These are phyloP conservation scores for Chaetomium olivaceum DNA, from an alignment of 2,329 filamentous ascomycete genomes.

Conservation along the genomic window DNA sequence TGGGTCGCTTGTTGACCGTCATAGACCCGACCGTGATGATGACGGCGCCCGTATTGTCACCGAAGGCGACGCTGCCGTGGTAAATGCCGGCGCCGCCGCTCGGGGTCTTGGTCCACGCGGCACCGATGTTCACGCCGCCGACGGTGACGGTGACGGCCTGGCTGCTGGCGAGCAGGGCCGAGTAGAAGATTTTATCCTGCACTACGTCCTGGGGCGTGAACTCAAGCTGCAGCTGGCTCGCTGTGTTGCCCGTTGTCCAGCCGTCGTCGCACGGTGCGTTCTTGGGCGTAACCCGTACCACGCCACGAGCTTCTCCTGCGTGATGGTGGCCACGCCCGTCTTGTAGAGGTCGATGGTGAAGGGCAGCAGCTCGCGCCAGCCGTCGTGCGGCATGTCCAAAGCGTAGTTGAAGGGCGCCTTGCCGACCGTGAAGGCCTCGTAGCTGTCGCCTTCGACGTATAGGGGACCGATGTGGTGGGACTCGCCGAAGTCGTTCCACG, in stretches of 20 bases:
- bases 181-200: constrained; percentile 36
- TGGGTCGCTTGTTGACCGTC: constrained; percentile 32
- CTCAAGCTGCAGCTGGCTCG: constrained; percentile 33
- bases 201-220: constrained; percentile 26
- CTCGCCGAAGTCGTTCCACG: constrained; percentile 56
- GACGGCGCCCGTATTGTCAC: constrained; percentile 32
- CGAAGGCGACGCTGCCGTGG: constrained; percentile 36
- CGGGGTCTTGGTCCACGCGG: constrained; percentile 35
- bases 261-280: constrained; percentile 34
- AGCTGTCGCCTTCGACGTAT: constrained; percentile 35
- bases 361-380: constrained; percentile 51
- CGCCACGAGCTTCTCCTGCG: constrained; percentile 35
- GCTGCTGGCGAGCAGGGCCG: constrained; percentile 40
- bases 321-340: constrained; percentile 39
- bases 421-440: constrained; percentile 41
- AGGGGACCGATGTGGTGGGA: constrained; percentile 55
- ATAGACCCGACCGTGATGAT: constrained; percentile 33
- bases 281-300: constrained; percentile 39
- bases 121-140: constrained; percentile 32
- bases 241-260: constrained; percentile 39
- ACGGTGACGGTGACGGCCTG: constrained; percentile 36
- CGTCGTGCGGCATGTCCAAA: constrained; percentile 50
- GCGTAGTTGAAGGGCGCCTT: constrained; percentile 51
- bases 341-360: constrained; percentile 55
- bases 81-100: constrained; percentile 38